phyloP scores from a whole-genome alignment of 2,329 filamentous ascomycete genomes.

The Clonostachys byssicola region DNA sequence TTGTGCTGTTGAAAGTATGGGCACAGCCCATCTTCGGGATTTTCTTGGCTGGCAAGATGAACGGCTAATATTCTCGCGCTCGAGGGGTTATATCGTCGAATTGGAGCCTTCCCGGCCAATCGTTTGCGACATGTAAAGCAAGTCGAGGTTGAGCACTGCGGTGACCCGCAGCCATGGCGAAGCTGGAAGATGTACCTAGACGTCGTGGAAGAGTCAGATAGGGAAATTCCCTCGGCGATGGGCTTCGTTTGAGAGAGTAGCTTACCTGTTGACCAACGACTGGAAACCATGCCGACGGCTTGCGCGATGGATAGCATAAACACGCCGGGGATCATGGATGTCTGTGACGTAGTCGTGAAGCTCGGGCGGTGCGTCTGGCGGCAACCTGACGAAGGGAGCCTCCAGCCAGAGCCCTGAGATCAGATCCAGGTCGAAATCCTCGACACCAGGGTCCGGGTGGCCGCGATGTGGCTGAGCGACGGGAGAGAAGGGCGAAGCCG shows the following conservation, averaged over 20 bases:
- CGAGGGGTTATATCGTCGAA: slow-evolving; percentile 74
- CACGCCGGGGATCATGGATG: slow-evolving; percentile 56
- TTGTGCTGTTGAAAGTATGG: slow-evolving; percentile 37
- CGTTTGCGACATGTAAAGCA: slow-evolving; percentile 77
- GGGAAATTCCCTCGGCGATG: neutral
- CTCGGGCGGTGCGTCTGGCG: slow-evolving; percentile 55
- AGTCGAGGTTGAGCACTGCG: slow-evolving; percentile 67
- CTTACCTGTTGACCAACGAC: slow-evolving; percentile 62
- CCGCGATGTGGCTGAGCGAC: too few relatives aligned
- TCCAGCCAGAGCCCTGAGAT: slow-evolving; percentile 58
- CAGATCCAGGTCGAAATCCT: slow-evolving; percentile 27
- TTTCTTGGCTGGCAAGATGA: slow-evolving; percentile 75
- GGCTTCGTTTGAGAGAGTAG: neutral
- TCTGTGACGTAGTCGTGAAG: slow-evolving; percentile 50
- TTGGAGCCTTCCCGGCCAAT: slow-evolving; percentile 60
- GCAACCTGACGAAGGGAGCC: slow-evolving; percentile 54
- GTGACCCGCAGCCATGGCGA: slow-evolving; percentile 71
- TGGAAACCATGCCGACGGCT: slow-evolving; percentile 62
- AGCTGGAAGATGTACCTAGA: slow-evolving; percentile 74
- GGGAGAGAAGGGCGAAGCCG: too few relatives aligned
- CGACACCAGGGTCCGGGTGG: too few relatives aligned
- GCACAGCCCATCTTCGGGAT: slow-evolving; percentile 69
- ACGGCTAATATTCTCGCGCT: slow-evolving; percentile 79
- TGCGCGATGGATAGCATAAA: slow-evolving; percentile 58
- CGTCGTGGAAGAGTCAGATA: neutral